Conservation (phyloP, 768 basidiomycete species). For the Calocybe indica region DNA sequence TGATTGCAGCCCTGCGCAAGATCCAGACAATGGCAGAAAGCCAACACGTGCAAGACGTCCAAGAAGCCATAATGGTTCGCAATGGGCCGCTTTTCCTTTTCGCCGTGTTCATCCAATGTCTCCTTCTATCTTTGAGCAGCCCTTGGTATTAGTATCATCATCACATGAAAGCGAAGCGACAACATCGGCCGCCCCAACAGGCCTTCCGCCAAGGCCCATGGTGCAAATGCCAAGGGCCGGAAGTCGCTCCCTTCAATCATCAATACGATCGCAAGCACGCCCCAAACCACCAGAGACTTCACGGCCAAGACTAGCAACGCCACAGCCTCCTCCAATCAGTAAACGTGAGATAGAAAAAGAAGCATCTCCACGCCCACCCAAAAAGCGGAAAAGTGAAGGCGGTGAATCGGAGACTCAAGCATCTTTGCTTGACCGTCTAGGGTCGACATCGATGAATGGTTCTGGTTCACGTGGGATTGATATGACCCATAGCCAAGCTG, state of each 20-base stretch:
- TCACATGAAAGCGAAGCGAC: constrained; percentile 4
- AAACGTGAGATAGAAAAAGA: constrained; percentile 14
- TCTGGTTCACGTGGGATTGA: constrained; percentile 2
- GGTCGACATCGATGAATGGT: constrained; percentile 7
- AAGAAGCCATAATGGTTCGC: constrained; percentile 53
- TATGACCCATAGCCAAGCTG: constrained; percentile 2
- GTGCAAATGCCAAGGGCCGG: too few species aligned
- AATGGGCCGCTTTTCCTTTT: constrained; percentile 34
- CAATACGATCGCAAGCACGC: too few species aligned
- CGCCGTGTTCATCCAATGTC: constrained; percentile 31
- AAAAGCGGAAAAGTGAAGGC: constrained; percentile 24
- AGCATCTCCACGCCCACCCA: constrained; percentile 23
- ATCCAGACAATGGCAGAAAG: constrained; percentile 19
- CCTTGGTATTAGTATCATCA: constrained; percentile 17
- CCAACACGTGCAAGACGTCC: constrained; percentile 23
- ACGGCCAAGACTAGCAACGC: constrained; percentile 1
- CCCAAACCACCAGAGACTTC: neutral
- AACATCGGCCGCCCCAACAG: neutral
- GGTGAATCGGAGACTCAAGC: constrained; percentile 18
- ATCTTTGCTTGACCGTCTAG: constrained; percentile 40
- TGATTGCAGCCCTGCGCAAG: constrained; percentile 27
- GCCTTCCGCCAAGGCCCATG: constrained; percentile 1
- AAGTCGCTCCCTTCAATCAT: too few species aligned
- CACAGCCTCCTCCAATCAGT: constrained; percentile 4
- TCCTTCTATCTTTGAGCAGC: constrained; percentile 39